Evolutionary conservation across 2,329 filamentous ascomycete genomes (phyloP).

Genomic region (Tetracladium maxilliforme): DNA sequence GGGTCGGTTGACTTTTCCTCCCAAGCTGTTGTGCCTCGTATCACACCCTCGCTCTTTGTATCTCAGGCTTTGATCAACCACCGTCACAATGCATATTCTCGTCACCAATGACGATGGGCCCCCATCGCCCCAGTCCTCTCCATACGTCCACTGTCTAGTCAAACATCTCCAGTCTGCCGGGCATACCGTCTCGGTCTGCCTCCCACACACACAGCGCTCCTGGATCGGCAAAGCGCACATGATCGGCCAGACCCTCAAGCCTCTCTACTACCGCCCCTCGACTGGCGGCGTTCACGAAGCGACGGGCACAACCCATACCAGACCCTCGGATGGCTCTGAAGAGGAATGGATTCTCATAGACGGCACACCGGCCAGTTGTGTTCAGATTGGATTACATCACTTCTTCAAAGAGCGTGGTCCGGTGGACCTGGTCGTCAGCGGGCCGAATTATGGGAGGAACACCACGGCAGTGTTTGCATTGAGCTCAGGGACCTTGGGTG

Average conservation of each 20-base stretch:
- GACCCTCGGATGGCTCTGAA: conserved; percentile 33
- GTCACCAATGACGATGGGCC: conserved; percentile 72
- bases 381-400: conserved; percentile 71
- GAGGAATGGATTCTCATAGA: conserved; percentile 76
- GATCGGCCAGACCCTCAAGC: conserved; percentile 75
- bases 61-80: not conserved
- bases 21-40: not conserved
- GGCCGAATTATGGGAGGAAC: conserved; percentile 75
- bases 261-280: conserved; percentile 69
- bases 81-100: not conserved
- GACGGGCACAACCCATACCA: conserved; percentile 51
- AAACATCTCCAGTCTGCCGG: conserved; percentile 57
- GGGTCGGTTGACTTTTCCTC: not conserved
- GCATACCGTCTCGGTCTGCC: conserved; percentile 79
- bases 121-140: conserved; percentile 62
- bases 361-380: conserved; percentile 67
- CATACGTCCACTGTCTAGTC: conserved; percentile 65
- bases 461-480: conserved; percentile 68
- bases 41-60: not conserved
- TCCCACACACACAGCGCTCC: conserved; percentile 82
- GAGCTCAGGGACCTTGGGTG: conserved; percentile 64
- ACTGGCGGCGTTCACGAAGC: conserved; percentile 43
- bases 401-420: conserved; percentile 60
- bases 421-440: conserved; percentile 63
- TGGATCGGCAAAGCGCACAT: conserved; percentile 99